These are phyloP conservation scores for Dryas alaskensis DNA, from an alignment of 306 rosid genomes.

Conservation along the genomic window DNA sequence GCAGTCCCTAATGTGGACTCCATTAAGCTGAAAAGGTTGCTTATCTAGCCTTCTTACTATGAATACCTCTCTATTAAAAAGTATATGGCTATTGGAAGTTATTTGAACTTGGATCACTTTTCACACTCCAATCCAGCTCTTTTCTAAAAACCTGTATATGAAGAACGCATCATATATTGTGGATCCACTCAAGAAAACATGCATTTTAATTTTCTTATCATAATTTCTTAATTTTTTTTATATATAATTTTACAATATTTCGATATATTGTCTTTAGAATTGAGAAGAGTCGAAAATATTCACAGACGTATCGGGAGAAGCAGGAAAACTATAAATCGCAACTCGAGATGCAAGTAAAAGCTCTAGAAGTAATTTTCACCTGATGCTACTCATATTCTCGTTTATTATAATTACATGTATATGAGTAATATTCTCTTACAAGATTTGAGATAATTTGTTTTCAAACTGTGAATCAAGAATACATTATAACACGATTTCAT, in stretches of 20 bases:
- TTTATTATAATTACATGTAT: background rate
- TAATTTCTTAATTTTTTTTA: too few relatives aligned
- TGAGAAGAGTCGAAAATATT: constrained; percentile 23
- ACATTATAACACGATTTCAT: too few relatives aligned
- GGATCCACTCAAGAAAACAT: background rate
- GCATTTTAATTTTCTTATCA: background rate
- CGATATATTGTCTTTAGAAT: constrained; percentile 3
- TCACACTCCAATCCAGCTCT: background rate
- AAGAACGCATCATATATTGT: background rate
- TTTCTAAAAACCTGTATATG: background rate
- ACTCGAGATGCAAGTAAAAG: constrained; percentile 24
- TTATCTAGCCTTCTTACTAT: background rate
- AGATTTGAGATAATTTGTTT: too few relatives aligned
- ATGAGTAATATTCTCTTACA: too few relatives aligned
- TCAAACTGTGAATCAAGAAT: too few relatives aligned
- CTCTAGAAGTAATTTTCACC: constrained; percentile 20
- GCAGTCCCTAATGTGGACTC: background rate
- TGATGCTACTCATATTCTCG: background rate
- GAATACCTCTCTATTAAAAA: background rate
- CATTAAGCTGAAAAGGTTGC: constrained; percentile 12
- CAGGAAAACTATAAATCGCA: constrained; percentile 8
- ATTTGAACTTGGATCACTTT: background rate
- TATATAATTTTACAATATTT: too few relatives aligned
- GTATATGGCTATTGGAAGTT: background rate
- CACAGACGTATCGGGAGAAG: constrained; percentile 29